Base-by-base conservation (phyloP, 225 moss, liverwort and hornwort species). In the Rhytidiadelphus loreus region DNA sequence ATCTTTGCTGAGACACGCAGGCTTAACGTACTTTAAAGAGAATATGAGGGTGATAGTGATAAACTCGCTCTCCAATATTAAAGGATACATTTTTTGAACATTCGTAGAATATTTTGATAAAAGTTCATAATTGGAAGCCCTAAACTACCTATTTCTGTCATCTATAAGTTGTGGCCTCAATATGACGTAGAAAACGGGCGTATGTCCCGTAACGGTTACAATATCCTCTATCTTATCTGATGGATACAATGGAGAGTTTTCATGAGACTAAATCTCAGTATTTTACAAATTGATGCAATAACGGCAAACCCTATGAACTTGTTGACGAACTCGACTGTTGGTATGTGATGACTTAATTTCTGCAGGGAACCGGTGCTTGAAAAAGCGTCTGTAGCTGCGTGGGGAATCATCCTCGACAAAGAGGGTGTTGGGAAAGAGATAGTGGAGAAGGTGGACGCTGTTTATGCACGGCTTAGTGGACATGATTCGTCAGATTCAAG, bases 341-440 rank as follows among this genome's bases (percentile, higher is more conserved):
- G 39, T 41, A 33, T 88, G 70, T 86, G 56, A n/a, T 71, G 63
- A 59, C 81, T 75, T 16, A 10, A 61, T 84, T 85, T 52, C 48
- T 70, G 29, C 91, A 96, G 95, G 86, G 93, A 91, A 66, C 91
- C 93, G 13, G 95, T 96, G 32, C 89, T 95, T 37, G 95, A 96
- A 58, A 94, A 92, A 83, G 96, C 94, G 33, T 96, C 96, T 39
- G 92, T 89, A 85, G 96, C 95, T 84, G 94, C 96, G 78, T 96
- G 96, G 96, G 89, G 93, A 48, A 92, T 95, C 43, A 95, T 96
- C 50, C 91, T 96, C 44, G 92, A 93, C 87, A 88, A 91, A 83
- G 92, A 94, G 86, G 95, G 94, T 59, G 89, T 96, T 37, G 95
- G 93, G 9, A 94, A 92, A 86, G 96, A 95, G 87, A 95, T 95